Evolutionary conservation across 1,284 basidiomycete genomes (phyloP).

Genomic region (Boletus calvinii): DNA sequence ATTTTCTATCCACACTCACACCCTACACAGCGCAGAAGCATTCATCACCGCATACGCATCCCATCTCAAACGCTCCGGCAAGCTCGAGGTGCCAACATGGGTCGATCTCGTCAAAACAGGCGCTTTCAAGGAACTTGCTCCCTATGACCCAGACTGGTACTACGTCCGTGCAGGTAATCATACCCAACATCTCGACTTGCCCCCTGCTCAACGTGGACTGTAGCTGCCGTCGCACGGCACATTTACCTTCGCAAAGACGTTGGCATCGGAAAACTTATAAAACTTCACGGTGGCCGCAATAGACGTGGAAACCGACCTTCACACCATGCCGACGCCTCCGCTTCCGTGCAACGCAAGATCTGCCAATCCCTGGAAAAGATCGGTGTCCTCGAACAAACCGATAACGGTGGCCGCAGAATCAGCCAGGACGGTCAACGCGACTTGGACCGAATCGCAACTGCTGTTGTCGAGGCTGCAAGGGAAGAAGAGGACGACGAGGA

Average conservation of each 20-base stretch:
- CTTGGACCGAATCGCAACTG: slow-evolving; percentile 97
- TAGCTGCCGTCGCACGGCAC: slow-evolving; percentile 96
- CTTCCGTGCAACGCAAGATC: slow-evolving; percentile 86
- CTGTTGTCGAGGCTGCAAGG: slow-evolving; percentile 86
- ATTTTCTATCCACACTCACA: background rate
- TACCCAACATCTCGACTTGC: slow-evolving; percentile 26
- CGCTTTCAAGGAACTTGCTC: slow-evolving; percentile 96
- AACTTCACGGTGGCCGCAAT: slow-evolving; percentile 97
- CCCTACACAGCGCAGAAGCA: slow-evolving; percentile 67
- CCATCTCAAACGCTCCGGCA: slow-evolving; percentile 94
- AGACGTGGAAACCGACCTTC: slow-evolving; percentile 93
- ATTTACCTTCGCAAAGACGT: slow-evolving; percentile 99
- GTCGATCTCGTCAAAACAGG: slow-evolving; percentile 99
- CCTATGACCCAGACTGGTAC: slow-evolving; percentile 99
- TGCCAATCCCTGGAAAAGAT: slow-evolving; percentile 99
- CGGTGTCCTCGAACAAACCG: slow-evolving; percentile 92
- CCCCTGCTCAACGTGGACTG: slow-evolving; percentile 1
- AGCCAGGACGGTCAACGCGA: slow-evolving; percentile 97
- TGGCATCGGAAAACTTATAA: slow-evolving; percentile 93
- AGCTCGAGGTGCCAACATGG: slow-evolving; percentile 99
- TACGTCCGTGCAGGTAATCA: slow-evolving; percentile 90
- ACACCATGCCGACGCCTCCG: slow-evolving; percentile 88
- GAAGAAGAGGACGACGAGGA: slow-evolving; percentile 88
- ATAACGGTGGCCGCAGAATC: slow-evolving; percentile 95
- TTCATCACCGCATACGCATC: slow-evolving; percentile 92